Evolutionary conservation across 768 basidiomycete species (phyloP).

Genomic region (Pulveroboletus sp.): DNA sequence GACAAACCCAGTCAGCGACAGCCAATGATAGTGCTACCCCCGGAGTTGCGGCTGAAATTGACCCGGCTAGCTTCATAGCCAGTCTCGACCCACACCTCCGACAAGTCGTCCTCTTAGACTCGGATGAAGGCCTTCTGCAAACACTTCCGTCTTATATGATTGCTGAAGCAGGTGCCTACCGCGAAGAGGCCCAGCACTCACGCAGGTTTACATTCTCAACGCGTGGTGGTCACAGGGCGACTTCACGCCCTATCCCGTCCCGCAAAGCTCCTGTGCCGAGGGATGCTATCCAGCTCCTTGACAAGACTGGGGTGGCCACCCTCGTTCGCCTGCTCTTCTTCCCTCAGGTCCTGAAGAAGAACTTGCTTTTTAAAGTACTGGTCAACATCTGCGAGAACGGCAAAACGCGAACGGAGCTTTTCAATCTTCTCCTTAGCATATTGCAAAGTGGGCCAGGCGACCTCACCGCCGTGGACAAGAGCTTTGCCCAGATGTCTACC

Average conservation of each 20-base stretch:
- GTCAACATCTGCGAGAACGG: conserved; percentile 95
- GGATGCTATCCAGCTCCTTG: conserved; percentile 90
- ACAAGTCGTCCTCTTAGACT: conserved; percentile 85
- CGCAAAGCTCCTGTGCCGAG: conserved; percentile 58
- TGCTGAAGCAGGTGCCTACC: conserved; percentile 72
- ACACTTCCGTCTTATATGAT: conserved; percentile 81
- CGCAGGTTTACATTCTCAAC: conserved; percentile 31
- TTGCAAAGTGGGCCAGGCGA: conserved; percentile 95
- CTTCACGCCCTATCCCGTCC: conserved; percentile 27
- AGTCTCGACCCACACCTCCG: conserved; percentile 86
- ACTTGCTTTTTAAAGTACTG: conserved; percentile 80
- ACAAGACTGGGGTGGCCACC: conserved; percentile 82
- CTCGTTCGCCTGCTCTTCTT: conserved; percentile 93
- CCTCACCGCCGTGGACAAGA: conserved; percentile 85
- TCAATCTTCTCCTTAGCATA: conserved; percentile 91
- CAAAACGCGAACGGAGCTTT: conserved; percentile 85
- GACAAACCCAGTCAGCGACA: conserved; percentile 39
- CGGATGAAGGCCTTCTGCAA: conserved; percentile 80
- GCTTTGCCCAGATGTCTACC: conserved; percentile 87
- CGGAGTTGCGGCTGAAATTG: conserved; percentile 64
- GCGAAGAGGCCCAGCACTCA: conserved; percentile 46
- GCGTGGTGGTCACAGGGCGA: conserved; percentile 25
- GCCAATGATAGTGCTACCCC: conserved; percentile 26
- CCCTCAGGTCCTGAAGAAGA: conserved; percentile 87
- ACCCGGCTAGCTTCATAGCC: conserved; percentile 87